Evolutionary conservation across 2,329 filamentous ascomycete genomes (phyloP).

Genomic region (Fusarium sp.): DNA sequence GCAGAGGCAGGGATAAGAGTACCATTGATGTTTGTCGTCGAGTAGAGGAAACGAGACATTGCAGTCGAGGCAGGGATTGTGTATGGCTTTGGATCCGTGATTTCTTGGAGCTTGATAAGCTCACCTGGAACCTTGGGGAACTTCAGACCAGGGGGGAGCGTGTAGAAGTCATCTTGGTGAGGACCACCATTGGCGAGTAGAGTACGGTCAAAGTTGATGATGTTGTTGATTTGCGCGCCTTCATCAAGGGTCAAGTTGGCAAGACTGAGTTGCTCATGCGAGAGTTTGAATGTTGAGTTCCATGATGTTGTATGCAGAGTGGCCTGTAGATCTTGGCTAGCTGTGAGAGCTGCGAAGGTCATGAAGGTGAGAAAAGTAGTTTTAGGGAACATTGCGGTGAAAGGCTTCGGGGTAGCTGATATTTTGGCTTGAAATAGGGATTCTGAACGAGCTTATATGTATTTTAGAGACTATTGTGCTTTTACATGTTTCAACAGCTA

Average conservation of each 20-base stretch:
- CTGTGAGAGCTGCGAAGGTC: not conserved
- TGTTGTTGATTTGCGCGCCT: not conserved
- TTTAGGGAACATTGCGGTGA: not conserved
- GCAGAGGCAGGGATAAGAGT: not conserved
- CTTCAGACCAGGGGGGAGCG: rapidly evolving
- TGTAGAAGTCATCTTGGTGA: not conserved
- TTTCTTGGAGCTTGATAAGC: not conserved
- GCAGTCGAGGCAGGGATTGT: not conserved
- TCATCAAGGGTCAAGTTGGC: not conserved
- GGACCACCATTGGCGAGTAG: not conserved
- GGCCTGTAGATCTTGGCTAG: not conserved
- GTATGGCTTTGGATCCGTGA: not conserved
- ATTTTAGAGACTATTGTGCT: not conserved
- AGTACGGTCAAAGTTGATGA: not conserved
- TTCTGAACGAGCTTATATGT: not conserved
- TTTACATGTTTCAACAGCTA: not conserved
- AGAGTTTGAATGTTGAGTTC: not conserved
- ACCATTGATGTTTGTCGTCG: not conserved
- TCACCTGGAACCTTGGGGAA: not conserved
- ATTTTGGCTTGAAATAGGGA: not conserved
- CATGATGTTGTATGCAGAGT: not conserved
- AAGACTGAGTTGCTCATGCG: not conserved
- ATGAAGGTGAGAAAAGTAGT: not conserved
- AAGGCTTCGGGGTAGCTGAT: rapidly evolving
- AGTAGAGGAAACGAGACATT: not conserved